A percentile compares a stretch with the other conserved stretches of the same genome.
Conservation (phyloP, 208 protist genomes). For the Leishmania tarentolae region DNA sequence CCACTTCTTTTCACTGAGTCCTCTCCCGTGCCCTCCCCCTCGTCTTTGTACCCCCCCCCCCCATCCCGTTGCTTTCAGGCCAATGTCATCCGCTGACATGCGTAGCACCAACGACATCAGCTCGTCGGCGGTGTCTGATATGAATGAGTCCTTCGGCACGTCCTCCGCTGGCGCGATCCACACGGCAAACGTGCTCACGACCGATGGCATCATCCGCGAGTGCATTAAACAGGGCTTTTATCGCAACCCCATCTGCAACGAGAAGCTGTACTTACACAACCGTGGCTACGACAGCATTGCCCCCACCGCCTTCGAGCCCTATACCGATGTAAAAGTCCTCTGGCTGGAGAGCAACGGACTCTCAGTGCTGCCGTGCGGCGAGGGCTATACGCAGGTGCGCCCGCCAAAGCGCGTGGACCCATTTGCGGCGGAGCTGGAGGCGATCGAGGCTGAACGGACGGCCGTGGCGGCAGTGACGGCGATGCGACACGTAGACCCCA, state of each 20-base stretch:
- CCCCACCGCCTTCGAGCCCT: slow-evolving; percentile 73
- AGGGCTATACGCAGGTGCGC: slow-evolving; percentile 40
- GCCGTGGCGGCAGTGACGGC: background rate
- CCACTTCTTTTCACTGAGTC: background rate
- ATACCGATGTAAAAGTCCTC: slow-evolving; percentile 90
- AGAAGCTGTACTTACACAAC: slow-evolving; percentile 94
- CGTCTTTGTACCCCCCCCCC: background rate
- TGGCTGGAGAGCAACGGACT: slow-evolving; percentile 95
- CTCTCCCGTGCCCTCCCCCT: background rate
- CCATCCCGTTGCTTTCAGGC: background rate
- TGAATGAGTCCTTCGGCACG: slow-evolving; percentile 22
- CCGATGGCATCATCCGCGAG: slow-evolving; percentile 80
- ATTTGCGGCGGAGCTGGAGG: slow-evolving; percentile 17
- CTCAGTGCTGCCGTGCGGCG: slow-evolving; percentile 57
- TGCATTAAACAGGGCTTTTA: slow-evolving; percentile 90
- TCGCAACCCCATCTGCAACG: slow-evolving; percentile 92
- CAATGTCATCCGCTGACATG: slow-evolving; percentile 34
- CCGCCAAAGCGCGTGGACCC: slow-evolving; percentile 40
- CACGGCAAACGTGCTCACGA: slow-evolving; percentile 53
- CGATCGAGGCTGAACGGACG: slow-evolving; percentile 14
- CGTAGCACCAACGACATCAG: slow-evolving; percentile 64
- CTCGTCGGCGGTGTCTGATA: slow-evolving; percentile 34
- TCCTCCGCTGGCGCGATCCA: slow-evolving; percentile 3
- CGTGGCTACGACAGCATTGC: slow-evolving; percentile 89
- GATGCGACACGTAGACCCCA: slow-evolving; percentile 28